Conservation (phyloP, 2,329 filamentous ascomycete genomes). For the Coniosporium uncinatum region DNA sequence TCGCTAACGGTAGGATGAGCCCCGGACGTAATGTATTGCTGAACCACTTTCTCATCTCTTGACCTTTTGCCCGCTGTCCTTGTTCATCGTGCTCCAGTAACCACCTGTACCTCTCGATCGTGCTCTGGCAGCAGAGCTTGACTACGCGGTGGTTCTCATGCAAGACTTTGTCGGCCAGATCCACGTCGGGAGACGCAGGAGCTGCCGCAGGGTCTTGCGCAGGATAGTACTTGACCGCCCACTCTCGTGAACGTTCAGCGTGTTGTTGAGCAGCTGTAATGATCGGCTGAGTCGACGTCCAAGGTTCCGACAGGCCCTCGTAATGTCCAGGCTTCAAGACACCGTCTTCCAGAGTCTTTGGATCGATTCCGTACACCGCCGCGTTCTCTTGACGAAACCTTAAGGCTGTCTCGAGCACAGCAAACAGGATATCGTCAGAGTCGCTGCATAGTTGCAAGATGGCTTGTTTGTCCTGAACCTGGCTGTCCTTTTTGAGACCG, state of each 20-base stretch:
- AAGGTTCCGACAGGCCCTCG: constrained; percentile 69
- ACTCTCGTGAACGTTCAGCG: neutral
- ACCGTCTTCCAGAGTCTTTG: constrained; percentile 51
- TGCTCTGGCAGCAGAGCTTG: constrained; percentile 50
- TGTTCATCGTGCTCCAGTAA: constrained; percentile 44
- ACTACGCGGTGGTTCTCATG: constrained; percentile 46
- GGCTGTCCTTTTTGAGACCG: constrained; percentile 35
- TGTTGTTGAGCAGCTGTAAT: constrained; percentile 21
- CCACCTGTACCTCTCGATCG: constrained; percentile 55
- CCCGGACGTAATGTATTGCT: constrained; percentile 29
- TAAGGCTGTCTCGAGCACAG: constrained; percentile 56
- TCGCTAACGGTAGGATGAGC: constrained; percentile 32
- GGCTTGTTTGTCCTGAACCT: constrained; percentile 30
- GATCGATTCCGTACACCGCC: constrained; percentile 64
- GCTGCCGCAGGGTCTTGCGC: too few species aligned
- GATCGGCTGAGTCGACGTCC: constrained; percentile 65
- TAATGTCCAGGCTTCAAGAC: constrained; percentile 51
- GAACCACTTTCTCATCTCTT: constrained; percentile 35
- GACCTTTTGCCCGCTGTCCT: constrained; percentile 41
- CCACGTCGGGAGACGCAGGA: too few species aligned
- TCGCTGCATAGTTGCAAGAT: constrained; percentile 49
- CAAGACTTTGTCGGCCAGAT: constrained; percentile 39
- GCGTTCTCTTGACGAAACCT: constrained; percentile 69
- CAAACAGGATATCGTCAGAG: constrained; percentile 68
- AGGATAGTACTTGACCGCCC: constrained; percentile 6